Conservation (phyloP, 495 filamentous ascomycete genomes). For the Neurospora intermedia region DNA sequence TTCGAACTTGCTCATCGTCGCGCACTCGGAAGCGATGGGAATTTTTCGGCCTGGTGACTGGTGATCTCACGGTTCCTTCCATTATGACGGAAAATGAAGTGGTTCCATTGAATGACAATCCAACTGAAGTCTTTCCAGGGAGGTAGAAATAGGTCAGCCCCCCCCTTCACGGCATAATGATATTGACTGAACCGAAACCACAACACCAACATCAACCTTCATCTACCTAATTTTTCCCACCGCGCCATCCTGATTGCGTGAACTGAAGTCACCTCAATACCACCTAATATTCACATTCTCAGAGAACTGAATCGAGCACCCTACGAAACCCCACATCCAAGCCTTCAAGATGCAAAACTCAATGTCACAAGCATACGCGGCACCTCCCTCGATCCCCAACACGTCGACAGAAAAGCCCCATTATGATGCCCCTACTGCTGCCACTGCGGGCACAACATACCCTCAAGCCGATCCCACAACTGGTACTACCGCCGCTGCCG, state of each 20-base stretch:
- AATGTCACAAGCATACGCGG: background rate
- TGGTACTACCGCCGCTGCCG: background rate
- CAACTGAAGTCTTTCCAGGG: background rate
- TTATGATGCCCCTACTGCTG: background rate
- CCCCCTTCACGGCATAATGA: background rate
- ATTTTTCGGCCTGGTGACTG: background rate
- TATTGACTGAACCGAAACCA: background rate
- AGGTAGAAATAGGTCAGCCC: background rate
- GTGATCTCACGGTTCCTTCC: background rate
- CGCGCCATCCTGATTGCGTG: background rate
- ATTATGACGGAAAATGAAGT: background rate
- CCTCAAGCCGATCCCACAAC: background rate
- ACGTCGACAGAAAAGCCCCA: background rate
- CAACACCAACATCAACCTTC: background rate
- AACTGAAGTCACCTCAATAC: background rate
- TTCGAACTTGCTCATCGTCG: background rate
- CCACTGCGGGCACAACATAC: background rate
- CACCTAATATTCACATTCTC: background rate
- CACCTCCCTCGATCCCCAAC: background rate
- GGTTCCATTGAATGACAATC: background rate
- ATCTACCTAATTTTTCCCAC: background rate
- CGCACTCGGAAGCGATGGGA: background rate
- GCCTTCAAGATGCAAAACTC: background rate
- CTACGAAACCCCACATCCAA: background rate
- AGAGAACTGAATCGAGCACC: background rate